Evolutionary conservation across 441 rosid genomes (phyloP).

Genomic region (Brassica balearica): DNA sequence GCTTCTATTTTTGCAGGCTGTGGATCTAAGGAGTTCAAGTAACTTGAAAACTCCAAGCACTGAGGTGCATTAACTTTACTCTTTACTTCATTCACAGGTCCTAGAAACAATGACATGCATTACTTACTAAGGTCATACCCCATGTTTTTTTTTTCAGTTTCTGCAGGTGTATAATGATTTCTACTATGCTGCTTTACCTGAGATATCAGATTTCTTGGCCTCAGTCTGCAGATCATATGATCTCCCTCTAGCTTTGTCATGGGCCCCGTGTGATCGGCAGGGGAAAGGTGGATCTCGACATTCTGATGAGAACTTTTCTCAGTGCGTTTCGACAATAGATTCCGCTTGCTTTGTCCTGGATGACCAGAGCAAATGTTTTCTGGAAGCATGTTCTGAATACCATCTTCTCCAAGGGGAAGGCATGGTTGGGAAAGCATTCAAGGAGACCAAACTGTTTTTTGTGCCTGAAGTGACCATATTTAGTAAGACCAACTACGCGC

Average conservation of each 20-base stretch:
- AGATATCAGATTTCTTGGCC: conserved; percentile 60
- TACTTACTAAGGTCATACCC: conserved; percentile 36
- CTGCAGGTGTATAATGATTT: conserved; percentile 62
- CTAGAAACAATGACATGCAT: conserved; percentile 20
- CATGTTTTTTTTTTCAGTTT: conserved; percentile 35
- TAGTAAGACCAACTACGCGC: conserved; percentile 68
- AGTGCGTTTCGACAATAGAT: conserved; percentile 73
- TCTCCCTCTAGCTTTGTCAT: conserved; percentile 81
- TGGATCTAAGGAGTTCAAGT: conserved; percentile 74
- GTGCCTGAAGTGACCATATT: conserved; percentile 59
- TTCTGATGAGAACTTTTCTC: conserved; percentile 63
- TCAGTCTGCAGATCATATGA: conserved; percentile 63
- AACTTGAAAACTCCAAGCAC: conserved; percentile 59
- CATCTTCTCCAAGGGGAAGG: conserved; percentile 74
- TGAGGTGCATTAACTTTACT: conserved; percentile 52
- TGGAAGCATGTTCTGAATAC: conserved; percentile 80
- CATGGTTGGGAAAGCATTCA: conserved; percentile 74
- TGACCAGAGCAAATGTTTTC: conserved; percentile 52
- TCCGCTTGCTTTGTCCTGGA: conserved; percentile 70
- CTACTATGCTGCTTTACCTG: conserved; percentile 60
- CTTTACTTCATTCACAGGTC: conserved; percentile 15
- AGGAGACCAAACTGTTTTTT: conserved; percentile 58
- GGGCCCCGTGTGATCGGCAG: conserved; percentile 79
- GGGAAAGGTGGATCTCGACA: conserved; percentile 73
- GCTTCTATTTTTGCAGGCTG: conserved; percentile 63